A percentile compares a stretch with the other conserved stretches of the same genome.
These are phyloP conservation scores for Pseudogymnoascus sp. DNA, from an alignment of 2,329 filamentous ascomycete species.

Conservation along the genomic window DNA sequence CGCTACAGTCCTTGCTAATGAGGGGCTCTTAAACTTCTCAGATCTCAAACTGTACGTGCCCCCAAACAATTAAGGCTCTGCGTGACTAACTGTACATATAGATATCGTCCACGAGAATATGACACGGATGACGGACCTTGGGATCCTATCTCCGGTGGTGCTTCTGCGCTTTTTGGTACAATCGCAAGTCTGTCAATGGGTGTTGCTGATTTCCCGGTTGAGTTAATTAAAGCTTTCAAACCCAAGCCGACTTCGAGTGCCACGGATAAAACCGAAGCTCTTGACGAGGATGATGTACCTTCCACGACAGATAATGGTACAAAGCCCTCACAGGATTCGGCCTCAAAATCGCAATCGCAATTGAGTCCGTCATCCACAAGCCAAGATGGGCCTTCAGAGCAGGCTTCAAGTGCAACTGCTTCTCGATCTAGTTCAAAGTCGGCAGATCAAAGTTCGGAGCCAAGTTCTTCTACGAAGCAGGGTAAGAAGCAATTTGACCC, in stretches of 20 bases:
- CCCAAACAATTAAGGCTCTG: background rate
- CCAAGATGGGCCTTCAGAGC: constrained; percentile 15
- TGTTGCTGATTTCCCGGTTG: constrained; percentile 62
- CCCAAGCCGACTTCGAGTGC: background rate
- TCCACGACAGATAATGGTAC: background rate
- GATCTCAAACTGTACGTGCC: constrained; percentile 62
- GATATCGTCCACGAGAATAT: constrained; percentile 56
- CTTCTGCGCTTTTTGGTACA: constrained; percentile 74
- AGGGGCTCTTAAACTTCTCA: constrained; percentile 56
- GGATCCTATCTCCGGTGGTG: constrained; percentile 71
- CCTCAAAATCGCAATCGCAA: constrained; percentile 15
- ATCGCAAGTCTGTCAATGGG: constrained; percentile 74
- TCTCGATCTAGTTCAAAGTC: constrained; percentile 18
- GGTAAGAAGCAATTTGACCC: constrained; percentile 28
- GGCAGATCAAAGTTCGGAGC: constrained; percentile 15
- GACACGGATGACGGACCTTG: constrained; percentile 70
- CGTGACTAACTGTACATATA: constrained; percentile 36
- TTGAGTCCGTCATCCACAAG: constrained; percentile 13
- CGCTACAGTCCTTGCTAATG: constrained; percentile 59
- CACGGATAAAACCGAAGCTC: background rate
- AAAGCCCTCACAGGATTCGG: constrained; percentile 10
- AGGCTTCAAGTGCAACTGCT: constrained; percentile 15
- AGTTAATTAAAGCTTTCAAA: constrained; percentile 41
- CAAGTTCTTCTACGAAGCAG: constrained; percentile 19
- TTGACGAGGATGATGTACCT: background rate